Base-by-base conservation (phyloP, 768 basidiomycete species). In the Pleurotus tuber-regium region DNA sequence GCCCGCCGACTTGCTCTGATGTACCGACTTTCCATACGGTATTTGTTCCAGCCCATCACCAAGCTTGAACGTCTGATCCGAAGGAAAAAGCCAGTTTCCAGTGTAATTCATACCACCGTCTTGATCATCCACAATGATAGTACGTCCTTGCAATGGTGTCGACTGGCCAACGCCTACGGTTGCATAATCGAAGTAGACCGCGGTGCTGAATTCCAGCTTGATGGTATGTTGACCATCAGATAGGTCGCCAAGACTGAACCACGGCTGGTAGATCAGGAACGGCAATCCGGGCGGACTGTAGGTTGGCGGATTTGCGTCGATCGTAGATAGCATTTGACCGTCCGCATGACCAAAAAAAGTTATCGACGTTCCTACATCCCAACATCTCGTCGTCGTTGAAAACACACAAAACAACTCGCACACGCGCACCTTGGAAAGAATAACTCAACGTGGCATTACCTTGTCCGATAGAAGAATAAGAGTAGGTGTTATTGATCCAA, bases 111-210 rank as follows among this genome's bases (percentile, higher is more conserved):
- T 39, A 3, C 60, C 49, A 6, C 53, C 52, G 43, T 71, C 67
- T 5, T 59, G 43, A 54, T 76, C 73, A 36, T 75, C 73, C 16
- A 71, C 64, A 29, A 70, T 66, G 33, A 76, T 57, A 3, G 67
- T 70, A 24, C 61, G 60, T 25, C 68, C 67, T 16, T 62, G 57
- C 19, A 76, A 54, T 19, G 62, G 59, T 16, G 72, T 75, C 25
- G 66, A 65, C 8, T 54, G 52, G 3, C 73, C 70, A 33, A 72
- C 66, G 21, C 63, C 66, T 26, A 74, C 61, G n/a, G 70, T 65
- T 19, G 73, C 49, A 52, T 72, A 76, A 53, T 76, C 75, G 31
- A 76, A 67, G 10, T 50, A 50, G 14, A 50, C 49, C 5, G 61
- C 57, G 14, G 75, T 69, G n/a, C 55, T 53, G 9, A 61, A 53